phyloP scores from a whole-genome alignment of 1,139 yeast genomes.

The Candida albicans region DNA sequence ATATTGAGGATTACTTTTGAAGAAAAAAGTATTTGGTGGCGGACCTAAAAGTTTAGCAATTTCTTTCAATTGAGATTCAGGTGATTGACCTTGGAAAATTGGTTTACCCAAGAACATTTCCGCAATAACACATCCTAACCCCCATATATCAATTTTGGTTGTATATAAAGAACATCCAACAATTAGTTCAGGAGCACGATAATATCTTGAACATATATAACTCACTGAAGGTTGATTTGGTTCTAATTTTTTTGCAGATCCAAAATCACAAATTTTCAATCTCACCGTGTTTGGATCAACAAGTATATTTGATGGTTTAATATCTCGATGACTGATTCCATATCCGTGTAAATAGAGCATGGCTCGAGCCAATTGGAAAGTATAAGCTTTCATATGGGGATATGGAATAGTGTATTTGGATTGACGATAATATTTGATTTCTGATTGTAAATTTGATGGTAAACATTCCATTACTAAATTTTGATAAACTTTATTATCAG shows the following conservation, averaged over 20 bases:
- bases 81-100: slow-evolving; percentile 78
- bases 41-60: slow-evolving; percentile 75
- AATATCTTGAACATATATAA: slow-evolving; percentile 77
- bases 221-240: slow-evolving; percentile 73
- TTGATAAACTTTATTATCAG: slow-evolving; percentile 66
- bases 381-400: slow-evolving; percentile 72
- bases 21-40: slow-evolving; percentile 72
- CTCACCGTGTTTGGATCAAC: slow-evolving; percentile 68
- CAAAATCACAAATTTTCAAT: slow-evolving; percentile 78
- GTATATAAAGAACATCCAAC: slow-evolving; percentile 75
- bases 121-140: slow-evolving; percentile 80
- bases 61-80: slow-evolving; percentile 72
- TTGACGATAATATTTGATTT: slow-evolving; percentile 67
- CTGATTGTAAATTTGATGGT: slow-evolving; percentile 75
- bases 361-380: slow-evolving; percentile 80
- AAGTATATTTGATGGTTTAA: slow-evolving; percentile 75
- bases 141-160: slow-evolving; percentile 84
- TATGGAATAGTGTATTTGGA: slow-evolving; percentile 65
- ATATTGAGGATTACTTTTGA: slow-evolving; percentile 71
- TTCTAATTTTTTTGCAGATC: slow-evolving; percentile 76
- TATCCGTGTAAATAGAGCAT: slow-evolving; percentile 79
- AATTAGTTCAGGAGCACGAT: slow-evolving; percentile 81
- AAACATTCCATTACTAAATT: slow-evolving; percentile 83
- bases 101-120: slow-evolving; percentile 83
- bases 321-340: slow-evolving; percentile 79